Evolutionary conservation across 345 rosid species (phyloP).

Genomic region (Aegle marmelos): DNA sequence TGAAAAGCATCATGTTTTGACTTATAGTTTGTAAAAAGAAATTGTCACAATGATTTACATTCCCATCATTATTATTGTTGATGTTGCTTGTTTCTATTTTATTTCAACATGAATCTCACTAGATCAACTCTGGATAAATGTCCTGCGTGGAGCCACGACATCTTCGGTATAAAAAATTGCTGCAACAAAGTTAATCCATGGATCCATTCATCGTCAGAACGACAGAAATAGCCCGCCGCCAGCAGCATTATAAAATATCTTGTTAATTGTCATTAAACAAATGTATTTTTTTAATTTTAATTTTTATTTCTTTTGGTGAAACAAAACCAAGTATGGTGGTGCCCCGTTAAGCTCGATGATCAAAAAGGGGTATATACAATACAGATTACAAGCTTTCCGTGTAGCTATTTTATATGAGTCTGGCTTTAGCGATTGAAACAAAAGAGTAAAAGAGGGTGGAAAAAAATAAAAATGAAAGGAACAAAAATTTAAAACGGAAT

Average conservation of each 20-base stretch:
- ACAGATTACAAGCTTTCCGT: neutral
- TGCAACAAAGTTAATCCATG: neutral
- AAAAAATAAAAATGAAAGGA: neutral
- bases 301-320: neutral
- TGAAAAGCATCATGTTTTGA: too few relatives aligned
- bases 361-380: neutral
- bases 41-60: too few relatives aligned
- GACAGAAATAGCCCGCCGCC: conserved; percentile 7
- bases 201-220: neutral
- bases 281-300: too few relatives aligned
- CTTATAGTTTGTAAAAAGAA: too few relatives aligned
- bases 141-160: conserved; percentile 14
- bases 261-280: conserved; percentile 2
- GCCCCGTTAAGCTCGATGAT: neutral
- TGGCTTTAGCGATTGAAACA: conserved; percentile 2
- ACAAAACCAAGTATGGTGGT: neutral
- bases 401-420: neutral
- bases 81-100: neutral
- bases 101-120: neutral
- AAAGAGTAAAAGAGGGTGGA: neutral
- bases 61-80: neutral
- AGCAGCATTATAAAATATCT: conserved; percentile 4
- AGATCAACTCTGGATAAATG: neutral
- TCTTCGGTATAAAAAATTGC: neutral
- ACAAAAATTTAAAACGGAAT: neutral